Base-by-base conservation (phyloP, 495 filamentous ascomycete genomes). In the Penicillium samsonianum region DNA sequence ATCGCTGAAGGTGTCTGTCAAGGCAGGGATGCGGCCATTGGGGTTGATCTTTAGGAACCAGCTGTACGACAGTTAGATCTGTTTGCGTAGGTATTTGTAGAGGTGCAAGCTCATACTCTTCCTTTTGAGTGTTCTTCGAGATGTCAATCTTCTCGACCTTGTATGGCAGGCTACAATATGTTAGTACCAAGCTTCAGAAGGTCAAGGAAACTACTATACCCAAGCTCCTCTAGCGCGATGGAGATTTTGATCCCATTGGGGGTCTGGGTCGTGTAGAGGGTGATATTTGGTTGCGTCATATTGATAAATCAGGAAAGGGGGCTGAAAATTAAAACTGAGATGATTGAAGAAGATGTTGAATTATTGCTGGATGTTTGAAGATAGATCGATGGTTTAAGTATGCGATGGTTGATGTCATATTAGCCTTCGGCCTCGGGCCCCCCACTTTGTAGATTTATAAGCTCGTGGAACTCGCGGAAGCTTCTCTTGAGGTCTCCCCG, bases 21-120 rank as follows among this genome's bases (percentile, higher is more conserved):
- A 63, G 16, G 92, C 92, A n/a, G 92, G 92, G 63, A 96, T 96
- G 55, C 93, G 90, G 62, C 92, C 92, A 67, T 97, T 96, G 51
- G 92, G 92, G 74, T 96, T 96, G 72, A 97, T 94, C 37, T 84
- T 85, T 40, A 96, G 81, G 77, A 93, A 97, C 90, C 90, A 95
- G 53, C 75, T 78, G 41, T 14, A 26, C 1, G 48, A 16, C 2
- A 11, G n/a, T 35, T 57, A 47, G 48, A 31, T 57, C 14, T 48
- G 1, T 17, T 38, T 47, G 2, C 11, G 22, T 45, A 5, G n/a
- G 26, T 20, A 14, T 22, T 37, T 4, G 11, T 42, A 8, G 9
- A 43, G 38, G 14, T 26, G 17, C 9, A 28, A 44, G 17, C 20
- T 59, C 82, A 63, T 81, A 85, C 59, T 82, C 80, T 72, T 93